phyloP scores from a whole-genome alignment of 768 basidiomycete species.

The Lentinula guzmanii region DNA sequence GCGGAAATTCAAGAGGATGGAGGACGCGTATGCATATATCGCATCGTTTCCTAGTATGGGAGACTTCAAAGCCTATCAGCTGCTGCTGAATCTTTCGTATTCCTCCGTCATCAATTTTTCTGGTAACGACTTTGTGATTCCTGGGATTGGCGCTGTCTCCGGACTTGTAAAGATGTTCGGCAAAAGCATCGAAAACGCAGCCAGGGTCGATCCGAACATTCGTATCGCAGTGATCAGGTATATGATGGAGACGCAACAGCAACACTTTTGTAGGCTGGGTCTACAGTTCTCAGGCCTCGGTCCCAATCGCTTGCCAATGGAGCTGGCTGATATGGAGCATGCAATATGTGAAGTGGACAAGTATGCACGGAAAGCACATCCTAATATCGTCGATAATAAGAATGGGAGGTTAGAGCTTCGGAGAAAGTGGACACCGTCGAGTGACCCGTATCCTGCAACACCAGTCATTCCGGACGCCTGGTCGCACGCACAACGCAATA shows the following conservation, averaged over 20 bases:
- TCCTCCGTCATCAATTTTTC: constrained; percentile 53
- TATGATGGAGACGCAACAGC: constrained; percentile 51
- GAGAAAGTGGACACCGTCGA: constrained; percentile 28
- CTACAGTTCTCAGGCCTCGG: constrained; percentile 48
- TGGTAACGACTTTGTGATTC: constrained; percentile 62
- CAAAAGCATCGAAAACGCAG: constrained; percentile 22
- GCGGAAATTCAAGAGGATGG: constrained; percentile 43
- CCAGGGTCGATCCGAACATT: constrained; percentile 15
- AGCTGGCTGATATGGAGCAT: constrained; percentile 73
- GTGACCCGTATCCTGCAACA: constrained; percentile 16
- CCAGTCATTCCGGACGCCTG: constrained; percentile 49
- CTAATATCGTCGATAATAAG: constrained; percentile 32
- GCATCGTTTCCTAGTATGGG: constrained; percentile 64
- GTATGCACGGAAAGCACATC: constrained; percentile 57
- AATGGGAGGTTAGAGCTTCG: constrained; percentile 27
- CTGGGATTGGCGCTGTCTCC: constrained; percentile 60
- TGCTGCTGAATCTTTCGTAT: constrained; percentile 55
- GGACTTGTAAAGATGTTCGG: constrained; percentile 71
- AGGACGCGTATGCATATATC: constrained; percentile 58
- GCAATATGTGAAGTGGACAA: constrained; percentile 76
- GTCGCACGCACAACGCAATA: constrained; percentile 37
- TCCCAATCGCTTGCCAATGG: constrained; percentile 41
- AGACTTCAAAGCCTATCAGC: constrained; percentile 69
- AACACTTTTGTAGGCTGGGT: constrained; percentile 57
- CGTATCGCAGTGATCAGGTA: constrained; percentile 54